phyloP scores from a whole-genome alignment of 1,139 yeast species.

The Hyphopichia wangnamkhiaoensis region DNA sequence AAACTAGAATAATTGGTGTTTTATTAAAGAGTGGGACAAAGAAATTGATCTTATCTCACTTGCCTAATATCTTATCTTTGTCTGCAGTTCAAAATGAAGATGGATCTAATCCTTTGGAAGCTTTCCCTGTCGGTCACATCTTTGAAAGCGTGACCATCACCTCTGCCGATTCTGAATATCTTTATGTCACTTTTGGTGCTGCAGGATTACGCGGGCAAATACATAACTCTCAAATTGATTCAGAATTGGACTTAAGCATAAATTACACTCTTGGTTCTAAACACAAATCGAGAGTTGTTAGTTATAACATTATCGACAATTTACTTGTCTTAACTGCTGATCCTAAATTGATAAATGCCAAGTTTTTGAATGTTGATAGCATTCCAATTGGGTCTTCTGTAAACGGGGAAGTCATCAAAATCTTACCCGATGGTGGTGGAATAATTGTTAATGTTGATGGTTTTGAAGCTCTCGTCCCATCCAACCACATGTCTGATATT shows the following conservation, averaged over 20 bases:
- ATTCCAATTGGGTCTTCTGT: slow-evolving; percentile 74
- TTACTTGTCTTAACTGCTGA: slow-evolving; percentile 68
- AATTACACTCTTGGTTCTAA: slow-evolving; percentile 63
- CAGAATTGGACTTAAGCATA: slow-evolving; percentile 49
- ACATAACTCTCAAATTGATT: slow-evolving; percentile 68
- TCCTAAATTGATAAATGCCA: slow-evolving; percentile 59
- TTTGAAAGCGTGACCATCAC: slow-evolving; percentile 61
- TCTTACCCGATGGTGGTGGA: slow-evolving; percentile 65
- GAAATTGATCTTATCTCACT: slow-evolving; percentile 62
- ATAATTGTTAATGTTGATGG: slow-evolving; percentile 64
- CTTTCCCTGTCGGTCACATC: slow-evolving; percentile 76
- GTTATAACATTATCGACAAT: slow-evolving; percentile 67
- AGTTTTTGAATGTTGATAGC: slow-evolving; percentile 67
- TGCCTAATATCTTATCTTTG: slow-evolving; percentile 53
- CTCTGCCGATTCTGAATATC: slow-evolving; percentile 56
- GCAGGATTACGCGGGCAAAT: slow-evolving; percentile 62
- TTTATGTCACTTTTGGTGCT: slow-evolving; percentile 60
- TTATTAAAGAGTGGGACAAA: slow-evolving; percentile 57
- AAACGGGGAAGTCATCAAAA: slow-evolving; percentile 60
- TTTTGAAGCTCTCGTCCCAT: slow-evolving; percentile 75
- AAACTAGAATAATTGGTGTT: slow-evolving; percentile 70
- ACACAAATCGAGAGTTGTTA: slow-evolving; percentile 77
- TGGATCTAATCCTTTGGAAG: slow-evolving; percentile 47
- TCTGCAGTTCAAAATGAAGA: slow-evolving; percentile 8
- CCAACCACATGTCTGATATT: slow-evolving; percentile 79